Percentiles rank a stretch among this genome's conserved stretches.
These are phyloP conservation scores for Lipomyces lipofer DNA, from an alignment of 805 yeast species.

Conservation along the genomic window DNA sequence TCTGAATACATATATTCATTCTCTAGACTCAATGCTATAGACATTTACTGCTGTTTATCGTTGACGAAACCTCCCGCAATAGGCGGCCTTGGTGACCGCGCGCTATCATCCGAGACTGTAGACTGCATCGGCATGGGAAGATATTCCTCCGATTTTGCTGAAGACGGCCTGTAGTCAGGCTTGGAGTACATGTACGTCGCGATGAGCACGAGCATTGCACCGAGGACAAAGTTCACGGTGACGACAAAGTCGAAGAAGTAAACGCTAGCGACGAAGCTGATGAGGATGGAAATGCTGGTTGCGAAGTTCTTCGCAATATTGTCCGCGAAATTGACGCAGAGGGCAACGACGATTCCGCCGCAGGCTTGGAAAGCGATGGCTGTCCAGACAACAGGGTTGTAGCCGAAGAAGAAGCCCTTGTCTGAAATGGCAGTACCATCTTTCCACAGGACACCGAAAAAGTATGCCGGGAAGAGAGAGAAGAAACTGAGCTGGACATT, in stretches of 20 bases:
- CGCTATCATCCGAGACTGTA: slow-evolving; percentile 11
- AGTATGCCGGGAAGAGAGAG: slow-evolving; percentile 44
- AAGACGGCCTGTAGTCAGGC: slow-evolving; percentile 22
- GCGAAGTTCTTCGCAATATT: slow-evolving; percentile 48
- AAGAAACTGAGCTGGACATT: slow-evolving; percentile 45
- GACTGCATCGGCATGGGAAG: slow-evolving; percentile 24
- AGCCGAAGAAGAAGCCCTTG: slow-evolving; percentile 45
- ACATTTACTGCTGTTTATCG: background rate
- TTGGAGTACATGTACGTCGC: slow-evolving; percentile 44
- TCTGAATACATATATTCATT: too few relatives aligned
- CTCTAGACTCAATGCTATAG: too few relatives aligned
- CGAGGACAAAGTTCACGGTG: slow-evolving; percentile 40
- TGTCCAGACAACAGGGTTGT: slow-evolving; percentile 42
- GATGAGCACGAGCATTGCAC: slow-evolving; percentile 41
- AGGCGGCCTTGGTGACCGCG: slow-evolving; percentile 14
- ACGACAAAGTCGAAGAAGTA: slow-evolving; percentile 42
- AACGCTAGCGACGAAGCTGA: slow-evolving; percentile 43
- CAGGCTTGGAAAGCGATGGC: slow-evolving; percentile 45
- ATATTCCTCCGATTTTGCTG: slow-evolving; percentile 4
- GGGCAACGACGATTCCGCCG: slow-evolving; percentile 46
- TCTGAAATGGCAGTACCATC: slow-evolving; percentile 41
- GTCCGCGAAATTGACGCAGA: slow-evolving; percentile 47
- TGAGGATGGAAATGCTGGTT: slow-evolving; percentile 43
- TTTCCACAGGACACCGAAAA: slow-evolving; percentile 41
- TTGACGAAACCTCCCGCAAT: background rate